phyloP scores from a whole-genome alignment of 2,329 filamentous ascomycete genomes.

The Ophiostoma himal-ulmi region DNA sequence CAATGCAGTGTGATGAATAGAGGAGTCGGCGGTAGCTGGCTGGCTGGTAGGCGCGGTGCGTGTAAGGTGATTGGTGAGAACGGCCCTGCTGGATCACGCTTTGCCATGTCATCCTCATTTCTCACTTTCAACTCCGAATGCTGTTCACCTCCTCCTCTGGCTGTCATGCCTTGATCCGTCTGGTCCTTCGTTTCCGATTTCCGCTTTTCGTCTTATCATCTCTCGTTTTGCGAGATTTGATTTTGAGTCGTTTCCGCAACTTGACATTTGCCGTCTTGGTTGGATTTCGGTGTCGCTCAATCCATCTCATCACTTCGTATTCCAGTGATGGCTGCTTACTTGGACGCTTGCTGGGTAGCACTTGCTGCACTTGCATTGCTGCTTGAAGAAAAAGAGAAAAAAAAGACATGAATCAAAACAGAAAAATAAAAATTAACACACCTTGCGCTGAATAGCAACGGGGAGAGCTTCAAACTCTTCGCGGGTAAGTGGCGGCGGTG shows the following conservation, averaged over 20 bases:
- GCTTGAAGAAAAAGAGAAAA: conserved; percentile 1
- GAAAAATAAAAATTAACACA: conserved; percentile 28
- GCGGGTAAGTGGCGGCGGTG: conserved; percentile 35
- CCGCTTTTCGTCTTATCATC: neutral
- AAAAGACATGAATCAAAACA: neutral
- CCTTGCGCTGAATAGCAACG: conserved; percentile 47
- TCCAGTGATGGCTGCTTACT: neutral
- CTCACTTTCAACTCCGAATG: neutral
- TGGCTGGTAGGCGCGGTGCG: conserved; percentile 4
- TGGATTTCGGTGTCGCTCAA: neutral
- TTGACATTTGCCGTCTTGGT: neutral
- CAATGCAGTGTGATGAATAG: conserved; percentile 13
- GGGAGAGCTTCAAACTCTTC: conserved; percentile 48
- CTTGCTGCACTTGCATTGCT: conserved; percentile 11
- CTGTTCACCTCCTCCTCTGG: neutral
- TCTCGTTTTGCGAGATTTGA: neutral
- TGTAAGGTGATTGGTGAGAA: conserved; percentile 15
- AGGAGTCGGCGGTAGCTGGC: neutral
- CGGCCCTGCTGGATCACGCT: neutral
- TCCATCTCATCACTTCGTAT: neutral
- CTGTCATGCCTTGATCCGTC: neutral
- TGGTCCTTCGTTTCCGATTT: neutral
- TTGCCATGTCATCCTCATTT: neutral
- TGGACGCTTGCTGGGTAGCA: neutral
- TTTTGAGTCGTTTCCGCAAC: neutral